Percentiles rank a stretch among this genome's conserved stretches.
Conservation (phyloP, 2,329 filamentous ascomycete genomes). For the Talaromyces funiculosus region DNA sequence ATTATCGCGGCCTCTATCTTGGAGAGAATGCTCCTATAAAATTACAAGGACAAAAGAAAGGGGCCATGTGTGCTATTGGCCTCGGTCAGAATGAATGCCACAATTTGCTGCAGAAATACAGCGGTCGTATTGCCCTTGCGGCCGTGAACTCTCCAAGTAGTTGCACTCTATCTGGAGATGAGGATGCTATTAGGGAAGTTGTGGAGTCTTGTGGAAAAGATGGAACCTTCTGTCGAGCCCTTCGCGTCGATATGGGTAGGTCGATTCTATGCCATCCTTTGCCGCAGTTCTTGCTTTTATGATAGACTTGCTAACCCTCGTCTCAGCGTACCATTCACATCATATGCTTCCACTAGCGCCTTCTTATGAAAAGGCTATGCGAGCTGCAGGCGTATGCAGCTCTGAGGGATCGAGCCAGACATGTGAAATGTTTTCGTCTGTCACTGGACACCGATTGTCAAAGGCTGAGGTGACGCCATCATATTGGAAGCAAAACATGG, state of each 20-base stretch:
- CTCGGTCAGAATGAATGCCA: conserved; percentile 14
- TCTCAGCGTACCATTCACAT: conserved; percentile 18
- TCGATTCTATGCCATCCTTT: conserved; percentile 1
- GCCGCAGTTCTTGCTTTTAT: not conserved
- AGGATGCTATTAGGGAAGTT: conserved; percentile 2
- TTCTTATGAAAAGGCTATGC: not conserved
- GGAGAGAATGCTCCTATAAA: conserved; percentile 1
- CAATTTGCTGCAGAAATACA: not conserved
- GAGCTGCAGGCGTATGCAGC: not conserved
- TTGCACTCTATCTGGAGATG: conserved; percentile 30
- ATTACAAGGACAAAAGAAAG: conserved; percentile 13
- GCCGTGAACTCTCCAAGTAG: conserved; percentile 29
- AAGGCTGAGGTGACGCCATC: too few relatives aligned
- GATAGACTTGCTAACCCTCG: not conserved
- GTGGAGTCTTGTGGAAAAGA: not conserved
- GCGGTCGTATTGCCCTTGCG: conserved; percentile 19
- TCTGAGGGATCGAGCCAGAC: not conserved
- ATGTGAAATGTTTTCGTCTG: not conserved
- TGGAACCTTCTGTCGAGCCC: conserved; percentile 8
- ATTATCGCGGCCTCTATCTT: not conserved
- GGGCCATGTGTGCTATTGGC: conserved; percentile 30
- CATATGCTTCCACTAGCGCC: conserved; percentile 7
- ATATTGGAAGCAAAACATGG: too few relatives aligned
- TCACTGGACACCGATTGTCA: too few relatives aligned
- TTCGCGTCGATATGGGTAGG: conserved; percentile 12